phyloP scores from a whole-genome alignment of 2,329 filamentous ascomycete genomes.

The Colletotrichum viniferum region DNA sequence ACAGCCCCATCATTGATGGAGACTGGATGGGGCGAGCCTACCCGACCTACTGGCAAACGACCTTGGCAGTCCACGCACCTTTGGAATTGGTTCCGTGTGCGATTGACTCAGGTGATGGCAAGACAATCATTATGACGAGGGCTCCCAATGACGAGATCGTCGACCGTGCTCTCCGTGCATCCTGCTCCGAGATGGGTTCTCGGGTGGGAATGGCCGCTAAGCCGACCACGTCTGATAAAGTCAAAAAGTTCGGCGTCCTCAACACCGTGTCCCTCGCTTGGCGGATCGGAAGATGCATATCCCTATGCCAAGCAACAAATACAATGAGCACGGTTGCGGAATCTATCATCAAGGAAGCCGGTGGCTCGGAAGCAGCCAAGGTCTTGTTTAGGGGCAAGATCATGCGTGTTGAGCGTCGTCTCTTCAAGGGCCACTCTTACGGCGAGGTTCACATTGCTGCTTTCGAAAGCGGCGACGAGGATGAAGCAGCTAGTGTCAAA shows the following conservation, averaged over 20 bases:
- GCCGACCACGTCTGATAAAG: constrained; percentile 7
- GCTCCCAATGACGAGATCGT: constrained; percentile 35
- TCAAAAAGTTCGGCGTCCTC: constrained; percentile 25
- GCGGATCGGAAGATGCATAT: constrained; percentile 9
- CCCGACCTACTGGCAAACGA: constrained; percentile 60
- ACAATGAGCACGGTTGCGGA: constrained; percentile 59
- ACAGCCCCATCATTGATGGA: constrained; percentile 55
- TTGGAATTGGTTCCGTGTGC: constrained; percentile 45
- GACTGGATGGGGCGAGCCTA: constrained; percentile 64
- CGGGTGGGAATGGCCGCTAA: constrained; percentile 17
- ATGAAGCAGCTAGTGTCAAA: constrained; percentile 7
- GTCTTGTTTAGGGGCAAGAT: constrained; percentile 71
- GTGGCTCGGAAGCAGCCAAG: constrained; percentile 55
- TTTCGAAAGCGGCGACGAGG: constrained; percentile 25
- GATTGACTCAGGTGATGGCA: constrained; percentile 49
- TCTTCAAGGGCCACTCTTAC: constrained; percentile 54
- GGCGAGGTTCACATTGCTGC: constrained; percentile 40
- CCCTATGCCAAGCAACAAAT: constrained; percentile 34
- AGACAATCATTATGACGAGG: constrained; percentile 45
- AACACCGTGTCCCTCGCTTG: constrained; percentile 19
- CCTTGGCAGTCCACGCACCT: constrained; percentile 43
- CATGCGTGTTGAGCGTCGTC: constrained; percentile 50
- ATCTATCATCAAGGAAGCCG: constrained; percentile 62
- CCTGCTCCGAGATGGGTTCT: constrained; percentile 40
- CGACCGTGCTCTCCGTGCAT: constrained; percentile 39